Percentiles rank a stretch among this genome's conserved stretches.
These are phyloP conservation scores for Cyclotella baltica DNA, from an alignment of 108 stramenopile genomes.

Conservation along the genomic window DNA sequence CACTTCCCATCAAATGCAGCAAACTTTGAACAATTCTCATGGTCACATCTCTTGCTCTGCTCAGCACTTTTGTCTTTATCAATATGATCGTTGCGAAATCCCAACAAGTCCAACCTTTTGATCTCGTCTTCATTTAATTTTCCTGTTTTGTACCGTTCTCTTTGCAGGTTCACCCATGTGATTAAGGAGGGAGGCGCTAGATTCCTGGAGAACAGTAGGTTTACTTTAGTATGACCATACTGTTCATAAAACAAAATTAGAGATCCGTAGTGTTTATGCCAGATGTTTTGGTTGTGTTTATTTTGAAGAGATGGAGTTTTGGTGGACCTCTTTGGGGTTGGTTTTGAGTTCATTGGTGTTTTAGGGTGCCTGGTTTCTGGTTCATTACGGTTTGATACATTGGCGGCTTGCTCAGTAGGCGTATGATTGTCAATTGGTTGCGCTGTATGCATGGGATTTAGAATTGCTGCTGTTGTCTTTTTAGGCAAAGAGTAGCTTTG, in stretches of 20 bases:
- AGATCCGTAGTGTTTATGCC: constrained; percentile 10
- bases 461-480: no score
- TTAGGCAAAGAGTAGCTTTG: no score
- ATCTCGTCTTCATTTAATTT: not conserved
- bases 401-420: no score
- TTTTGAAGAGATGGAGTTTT: no score
- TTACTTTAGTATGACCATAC: constrained; percentile 5
- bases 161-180: constrained; percentile 4
- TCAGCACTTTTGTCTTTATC: not conserved
- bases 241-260: constrained; percentile 15
- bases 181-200: not conserved
- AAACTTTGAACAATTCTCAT: constrained; percentile 2
- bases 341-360: no score
- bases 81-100: not conserved
- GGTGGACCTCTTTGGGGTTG: no score
- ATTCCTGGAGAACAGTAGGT: not conserved
- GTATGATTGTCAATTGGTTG: not conserved
- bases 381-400: no score
- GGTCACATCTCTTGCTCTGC: not conserved
- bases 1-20: constrained; percentile 16
- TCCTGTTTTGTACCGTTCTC: not conserved
- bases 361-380: no score
- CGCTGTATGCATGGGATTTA: not conserved
- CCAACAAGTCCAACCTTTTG: constrained; percentile 6
- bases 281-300: no score